phyloP scores from a whole-genome alignment of 23 red algal genomes.

The Gracilaria domingensis region DNA sequence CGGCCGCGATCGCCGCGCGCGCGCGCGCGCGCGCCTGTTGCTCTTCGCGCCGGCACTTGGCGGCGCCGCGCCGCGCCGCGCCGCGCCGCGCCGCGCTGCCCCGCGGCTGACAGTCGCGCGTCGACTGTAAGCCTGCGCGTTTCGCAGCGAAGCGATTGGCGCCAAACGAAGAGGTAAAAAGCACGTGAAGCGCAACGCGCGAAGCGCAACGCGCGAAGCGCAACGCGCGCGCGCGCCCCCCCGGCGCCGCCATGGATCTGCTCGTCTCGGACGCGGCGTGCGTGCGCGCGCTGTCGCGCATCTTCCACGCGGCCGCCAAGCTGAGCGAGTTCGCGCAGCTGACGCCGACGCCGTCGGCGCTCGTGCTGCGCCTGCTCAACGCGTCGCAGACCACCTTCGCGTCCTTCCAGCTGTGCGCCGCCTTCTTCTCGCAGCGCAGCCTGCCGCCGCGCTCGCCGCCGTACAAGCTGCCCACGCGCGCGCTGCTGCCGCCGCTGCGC shows the following conservation, averaged over 20 bases:
- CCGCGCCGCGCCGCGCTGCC: too few relatives aligned
- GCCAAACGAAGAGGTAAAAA: too few relatives aligned
- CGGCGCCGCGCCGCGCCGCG: too few relatives aligned
- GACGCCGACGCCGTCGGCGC: not conserved
- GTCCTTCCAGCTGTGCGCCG: not conserved
- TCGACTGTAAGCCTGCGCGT: too few relatives aligned
- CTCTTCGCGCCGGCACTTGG: too few relatives aligned
- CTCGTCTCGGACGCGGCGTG: not conserved
- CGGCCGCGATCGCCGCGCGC: not conserved
- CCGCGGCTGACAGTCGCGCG: too few relatives aligned
- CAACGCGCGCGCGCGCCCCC: too few relatives aligned
- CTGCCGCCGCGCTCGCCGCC: not conserved
- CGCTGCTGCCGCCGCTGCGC: slow-evolving; percentile 39
- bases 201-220: too few relatives aligned
- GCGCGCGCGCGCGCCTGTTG: not conserved
- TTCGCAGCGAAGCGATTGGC: too few relatives aligned
- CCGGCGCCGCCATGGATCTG: not conserved
- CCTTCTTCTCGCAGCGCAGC: slow-evolving; percentile 20
- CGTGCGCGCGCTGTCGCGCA: slow-evolving; percentile 13
- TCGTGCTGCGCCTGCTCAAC: slow-evolving; percentile 15
- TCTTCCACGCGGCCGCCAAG: not conserved
- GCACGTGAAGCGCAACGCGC: too few relatives aligned
- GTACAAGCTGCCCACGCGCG: slow-evolving; percentile 38
- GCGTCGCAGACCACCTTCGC: slow-evolving; percentile 31
- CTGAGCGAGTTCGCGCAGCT: slow-evolving; percentile 24